Base-by-base conservation (phyloP, 257 asterid genomes). In the Voacanga thouarsii region DNA sequence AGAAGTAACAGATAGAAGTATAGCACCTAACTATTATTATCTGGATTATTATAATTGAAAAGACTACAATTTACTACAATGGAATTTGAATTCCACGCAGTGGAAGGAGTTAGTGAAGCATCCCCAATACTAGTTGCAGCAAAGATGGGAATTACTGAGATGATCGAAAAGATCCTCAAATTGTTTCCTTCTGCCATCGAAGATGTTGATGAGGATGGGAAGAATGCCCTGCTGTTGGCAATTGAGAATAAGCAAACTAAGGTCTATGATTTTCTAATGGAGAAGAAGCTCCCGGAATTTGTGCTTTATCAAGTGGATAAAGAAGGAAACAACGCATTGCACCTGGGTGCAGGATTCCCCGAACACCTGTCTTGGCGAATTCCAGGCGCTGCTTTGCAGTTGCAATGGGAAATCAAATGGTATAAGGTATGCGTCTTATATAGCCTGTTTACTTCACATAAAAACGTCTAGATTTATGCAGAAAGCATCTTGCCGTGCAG, bases 381-480 rank as follows among this genome's bases (percentile, higher is more conserved):
- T 78, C 88, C 94, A 9, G 94, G 96, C 26, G 83, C 89, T 49
- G 92, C 93, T 44, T 44, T 89, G 72, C 93, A 89, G 79, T 84
- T 89, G 93, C 91, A 89, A 30, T 87, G 93, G 78, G 92, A 89
- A 84, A 74, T 84, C 75, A 86, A 87, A 79, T 89, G 92, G 92
- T 89, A 75, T 81, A 82, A 86, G 96, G 96, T 89, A 83, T 16
- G 57, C 15, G 5, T 51, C 57, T 16, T 51, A 51, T 7, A 51
- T 51, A 0, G 23, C 15, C 57, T 51, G 23, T 51, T 51, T 51
- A 6, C 51, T 47, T 47, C 51, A 8, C 51, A 47, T 7, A 8
- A 47, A 11, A 8, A 2, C 9, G 14, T 11, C 12, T 47, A 7
- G 51, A 11, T 47, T 10, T 47, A 11, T 1, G 14, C 12, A 44